Base-by-base conservation (phyloP, 2,329 filamentous ascomycete genomes). In the Calonectria pteridis region DNA sequence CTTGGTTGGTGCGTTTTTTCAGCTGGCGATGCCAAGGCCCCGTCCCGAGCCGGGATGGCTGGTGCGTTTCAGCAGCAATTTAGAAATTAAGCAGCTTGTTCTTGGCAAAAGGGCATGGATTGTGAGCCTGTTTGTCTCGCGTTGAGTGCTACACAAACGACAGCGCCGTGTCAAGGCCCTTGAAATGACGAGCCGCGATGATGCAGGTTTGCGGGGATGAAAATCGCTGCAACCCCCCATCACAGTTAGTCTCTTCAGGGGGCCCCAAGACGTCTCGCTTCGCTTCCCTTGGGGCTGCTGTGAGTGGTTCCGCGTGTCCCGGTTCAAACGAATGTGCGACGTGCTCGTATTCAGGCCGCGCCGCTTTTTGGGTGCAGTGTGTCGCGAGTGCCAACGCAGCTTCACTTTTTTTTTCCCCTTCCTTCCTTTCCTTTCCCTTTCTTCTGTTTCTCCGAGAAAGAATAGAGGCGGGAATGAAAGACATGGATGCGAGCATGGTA, bases 251-350 rank as follows among this genome's bases (percentile, higher is more conserved):
- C 55, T 13, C 11, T 40, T 29, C 55, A 62, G 55, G 55, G 55
- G 55, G 23, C 6, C 16, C 18, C 26, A n/a, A 31, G 16, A 31
- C 18, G 16, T 37, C 33, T 33, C 55, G 35, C 37, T 26, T 62
- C 26, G 55, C 33, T 23, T 40, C 20, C 29, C 26, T 33, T 40
- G 55, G 31, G 35, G 55, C 55, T 62, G 55, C 40, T 37, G 37
- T 62, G 55, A 37, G 55, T 62, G 31, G 33, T 26, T 62, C 55
- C 55, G 55, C 55, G 33, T 37, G 55, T 62, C 55, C 55, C 55
- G 33, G 55, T 20, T 62, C 23, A 26, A 26, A 40, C 23, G 37
- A 40, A 26, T 62, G 31, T 35, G 33, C 55, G 40, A 62, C 55
- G 33, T 37, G 55, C 55, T 37, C 55, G 55, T 62, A 62, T 62